phyloP scores from a whole-genome alignment of 192 early-diverging fungal species.

The Phlyctochytrium planicorne region DNA sequence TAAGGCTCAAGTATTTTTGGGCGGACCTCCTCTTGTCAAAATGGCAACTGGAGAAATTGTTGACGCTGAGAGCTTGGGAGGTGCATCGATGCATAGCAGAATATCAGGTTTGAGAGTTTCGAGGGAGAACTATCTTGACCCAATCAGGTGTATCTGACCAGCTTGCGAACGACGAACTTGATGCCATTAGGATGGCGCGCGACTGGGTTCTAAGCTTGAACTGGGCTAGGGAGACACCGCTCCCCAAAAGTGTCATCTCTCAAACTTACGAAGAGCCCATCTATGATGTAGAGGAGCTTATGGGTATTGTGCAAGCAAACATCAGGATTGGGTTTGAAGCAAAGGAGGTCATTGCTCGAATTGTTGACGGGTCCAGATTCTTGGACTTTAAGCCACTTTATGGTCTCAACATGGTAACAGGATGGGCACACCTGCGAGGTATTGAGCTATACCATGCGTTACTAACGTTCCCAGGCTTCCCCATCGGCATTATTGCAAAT shows the following conservation, averaged over 20 bases:
- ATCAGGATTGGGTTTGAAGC: slow-evolving; percentile 65
- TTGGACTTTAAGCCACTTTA: slow-evolving; percentile 66
- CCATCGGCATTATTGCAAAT: no score
- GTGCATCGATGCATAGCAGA: no score
- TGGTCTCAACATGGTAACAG: slow-evolving; percentile 61
- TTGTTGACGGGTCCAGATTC: slow-evolving; percentile 68
- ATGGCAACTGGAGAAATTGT: no score
- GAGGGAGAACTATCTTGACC: no score
- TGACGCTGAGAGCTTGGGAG: no score
- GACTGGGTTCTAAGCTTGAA: slow-evolving; percentile 61
- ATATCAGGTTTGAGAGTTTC: no score
- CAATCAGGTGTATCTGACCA: slow-evolving; percentile 64
- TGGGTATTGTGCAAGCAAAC: slow-evolving; percentile 66
- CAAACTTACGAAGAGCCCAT: neutral
- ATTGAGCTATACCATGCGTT: no score
- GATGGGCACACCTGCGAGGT: slow-evolving; percentile 66
- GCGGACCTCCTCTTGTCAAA: no score
- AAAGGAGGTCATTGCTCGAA: slow-evolving; percentile 61
- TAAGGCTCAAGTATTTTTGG: no score
- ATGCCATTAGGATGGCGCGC: slow-evolving; percentile 63
- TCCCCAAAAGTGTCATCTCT: neutral
- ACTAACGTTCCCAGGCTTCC: no score
- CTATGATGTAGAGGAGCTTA: slow-evolving; percentile 49
- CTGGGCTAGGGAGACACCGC: neutral
- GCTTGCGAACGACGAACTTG: slow-evolving; percentile 58